Evolutionary conservation across 2,329 filamentous ascomycete genomes (phyloP).

Genomic region (Verticillium zaregamsianum): DNA sequence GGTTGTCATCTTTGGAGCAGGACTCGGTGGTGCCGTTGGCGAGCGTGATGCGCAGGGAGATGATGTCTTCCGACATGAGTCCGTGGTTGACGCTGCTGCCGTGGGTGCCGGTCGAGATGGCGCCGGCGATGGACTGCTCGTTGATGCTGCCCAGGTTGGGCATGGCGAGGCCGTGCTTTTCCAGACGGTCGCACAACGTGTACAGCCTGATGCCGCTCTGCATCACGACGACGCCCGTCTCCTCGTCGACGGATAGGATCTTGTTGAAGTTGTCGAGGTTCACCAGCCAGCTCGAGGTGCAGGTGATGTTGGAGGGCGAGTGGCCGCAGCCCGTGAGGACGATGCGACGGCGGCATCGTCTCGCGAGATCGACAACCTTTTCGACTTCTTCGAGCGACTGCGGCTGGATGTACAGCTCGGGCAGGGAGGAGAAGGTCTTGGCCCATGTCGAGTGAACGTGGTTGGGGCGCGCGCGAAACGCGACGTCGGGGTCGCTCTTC

Average conservation of each 20-base stretch:
- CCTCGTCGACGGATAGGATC: conserved; percentile 65
- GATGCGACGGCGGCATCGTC: conserved; percentile 73
- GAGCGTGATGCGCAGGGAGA: conserved; percentile 73
- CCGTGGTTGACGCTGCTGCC: conserved; percentile 83
- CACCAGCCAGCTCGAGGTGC: conserved; percentile 89
- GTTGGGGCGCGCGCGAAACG: conserved; percentile 70
- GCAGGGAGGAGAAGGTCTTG: conserved; percentile 81
- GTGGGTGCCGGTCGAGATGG: conserved; percentile 90
- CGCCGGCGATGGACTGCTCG: conserved; percentile 86
- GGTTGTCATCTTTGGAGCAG: conserved; percentile 66
- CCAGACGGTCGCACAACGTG: conserved; percentile 69
- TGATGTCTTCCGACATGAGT: conserved; percentile 74
- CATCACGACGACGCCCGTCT: conserved; percentile 66
- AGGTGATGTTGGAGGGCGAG: conserved; percentile 87
- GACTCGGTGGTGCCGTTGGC: conserved; percentile 70
- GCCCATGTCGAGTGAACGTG: conserved; percentile 93
- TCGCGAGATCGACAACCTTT: conserved; percentile 76
- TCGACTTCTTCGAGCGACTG: conserved; percentile 75
- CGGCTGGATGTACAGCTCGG: conserved; percentile 88
- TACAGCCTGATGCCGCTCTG: conserved; percentile 85
- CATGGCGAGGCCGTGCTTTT: conserved; percentile 74
- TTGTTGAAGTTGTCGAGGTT: conserved; percentile 82
- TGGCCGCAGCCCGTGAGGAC: conserved; percentile 88
- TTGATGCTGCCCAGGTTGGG: conserved; percentile 94
- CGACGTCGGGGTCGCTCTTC: conserved; percentile 38